Conservation (phyloP, 495 filamentous ascomycete species). For the Patellaria atrata region DNA sequence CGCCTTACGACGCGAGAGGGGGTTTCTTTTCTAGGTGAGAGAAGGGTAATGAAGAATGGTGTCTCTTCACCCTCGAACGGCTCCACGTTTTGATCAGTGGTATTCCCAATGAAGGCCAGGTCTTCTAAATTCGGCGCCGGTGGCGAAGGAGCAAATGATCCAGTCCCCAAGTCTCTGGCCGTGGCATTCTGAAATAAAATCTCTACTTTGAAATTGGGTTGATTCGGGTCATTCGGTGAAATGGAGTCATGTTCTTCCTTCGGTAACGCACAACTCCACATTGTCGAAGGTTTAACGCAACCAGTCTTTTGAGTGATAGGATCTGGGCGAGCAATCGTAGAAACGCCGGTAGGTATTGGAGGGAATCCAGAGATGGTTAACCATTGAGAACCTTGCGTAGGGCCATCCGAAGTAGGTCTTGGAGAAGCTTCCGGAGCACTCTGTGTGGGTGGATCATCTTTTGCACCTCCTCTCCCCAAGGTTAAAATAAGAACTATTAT, state of each 20-base stretch:
- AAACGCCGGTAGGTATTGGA: constrained; percentile 68
- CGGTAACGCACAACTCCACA: constrained; percentile 76
- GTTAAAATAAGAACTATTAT: constrained; percentile 13
- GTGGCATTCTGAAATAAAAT: constrained; percentile 68
- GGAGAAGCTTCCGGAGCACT: no score
- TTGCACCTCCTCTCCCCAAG: constrained; percentile 7
- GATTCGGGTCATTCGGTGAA: constrained; percentile 42
- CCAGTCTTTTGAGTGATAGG: constrained; percentile 40
- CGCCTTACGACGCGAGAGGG: constrained; percentile 12
- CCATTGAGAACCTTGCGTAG: constrained; percentile 35
- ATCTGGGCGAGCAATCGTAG: constrained; percentile 56
- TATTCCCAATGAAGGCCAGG: constrained; percentile 65
- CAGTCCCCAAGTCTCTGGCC: constrained; percentile 26
- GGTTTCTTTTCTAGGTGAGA: constrained; percentile 5
- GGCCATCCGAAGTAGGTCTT: background rate
- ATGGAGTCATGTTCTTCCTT: constrained; percentile 53
- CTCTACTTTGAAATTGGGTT: constrained; percentile 66
- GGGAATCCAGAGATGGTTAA: constrained; percentile 77
- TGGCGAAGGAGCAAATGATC: constrained; percentile 37
- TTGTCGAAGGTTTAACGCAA: constrained; percentile 51
- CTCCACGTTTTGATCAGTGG: constrained; percentile 52
- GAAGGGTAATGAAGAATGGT: constrained; percentile 48
- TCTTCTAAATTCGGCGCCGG: constrained; percentile 51
- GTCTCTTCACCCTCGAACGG: constrained; percentile 51
- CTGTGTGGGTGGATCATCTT: background rate